Conservation (phyloP, 345 rosid species). For the sweet orange (Citrus sinensis) region DNA sequence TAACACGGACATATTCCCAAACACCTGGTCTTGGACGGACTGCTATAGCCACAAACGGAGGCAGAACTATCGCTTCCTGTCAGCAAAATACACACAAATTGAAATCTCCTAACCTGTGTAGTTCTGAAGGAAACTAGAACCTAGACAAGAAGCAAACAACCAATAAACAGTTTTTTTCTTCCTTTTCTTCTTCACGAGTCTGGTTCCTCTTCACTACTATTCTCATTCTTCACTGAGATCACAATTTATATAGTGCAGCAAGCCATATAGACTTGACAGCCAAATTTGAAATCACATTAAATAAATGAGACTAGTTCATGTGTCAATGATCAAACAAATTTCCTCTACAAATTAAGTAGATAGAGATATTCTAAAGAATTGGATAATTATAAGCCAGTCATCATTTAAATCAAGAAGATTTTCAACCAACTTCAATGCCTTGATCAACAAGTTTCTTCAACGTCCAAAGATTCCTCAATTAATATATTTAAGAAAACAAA, state of each 20-base stretch:
- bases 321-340: neutral
- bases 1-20: conserved; percentile 97
- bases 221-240: neutral
- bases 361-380: neutral
- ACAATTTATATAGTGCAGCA: neutral
- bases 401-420: neutral
- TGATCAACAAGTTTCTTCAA: neutral
- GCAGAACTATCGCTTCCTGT: conserved; percentile 93
- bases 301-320: neutral
- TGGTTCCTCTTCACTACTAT: neutral
- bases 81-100: conserved; percentile 1
- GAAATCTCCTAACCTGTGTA: neutral
- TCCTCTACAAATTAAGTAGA: neutral
- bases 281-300: neutral
- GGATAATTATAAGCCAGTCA: neutral
- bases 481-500: neutral
- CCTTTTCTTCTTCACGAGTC: neutral
- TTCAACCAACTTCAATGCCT: neutral
- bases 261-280: neutral
- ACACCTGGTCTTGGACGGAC: conserved; percentile 98
- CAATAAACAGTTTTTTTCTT: neutral
- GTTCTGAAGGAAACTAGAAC: neutral
- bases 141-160: neutral
- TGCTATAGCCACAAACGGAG: conserved; percentile 90
- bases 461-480: neutral